Conservation (phyloP, 306 rosid species). For the Quercus bicolor region DNA sequence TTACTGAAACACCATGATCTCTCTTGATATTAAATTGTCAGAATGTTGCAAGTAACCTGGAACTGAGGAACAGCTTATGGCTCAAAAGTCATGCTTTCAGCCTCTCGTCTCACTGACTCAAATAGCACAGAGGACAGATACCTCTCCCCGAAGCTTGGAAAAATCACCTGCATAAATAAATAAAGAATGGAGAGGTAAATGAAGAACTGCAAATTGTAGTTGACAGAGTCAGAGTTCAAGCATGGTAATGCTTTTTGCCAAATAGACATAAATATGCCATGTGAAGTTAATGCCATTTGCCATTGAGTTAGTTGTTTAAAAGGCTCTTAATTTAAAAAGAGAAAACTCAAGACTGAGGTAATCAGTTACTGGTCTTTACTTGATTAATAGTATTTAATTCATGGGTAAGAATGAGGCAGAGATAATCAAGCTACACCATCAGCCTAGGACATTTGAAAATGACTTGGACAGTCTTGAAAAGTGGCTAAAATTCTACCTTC, state of each 20-base stretch:
- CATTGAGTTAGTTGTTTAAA: neutral
- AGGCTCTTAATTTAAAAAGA: neutral
- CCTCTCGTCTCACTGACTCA: constrained; percentile 58
- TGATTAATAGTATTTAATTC: neutral
- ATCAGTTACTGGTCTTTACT: neutral
- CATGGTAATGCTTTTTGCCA: neutral
- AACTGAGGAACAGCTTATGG: constrained; percentile 27
- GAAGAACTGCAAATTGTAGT: neutral
- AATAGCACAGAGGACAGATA: constrained; percentile 72
- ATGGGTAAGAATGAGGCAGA: neutral
- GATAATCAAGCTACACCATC: neutral
- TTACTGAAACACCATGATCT: neutral
- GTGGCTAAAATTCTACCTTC: neutral
- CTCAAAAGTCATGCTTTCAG: constrained; percentile 69
- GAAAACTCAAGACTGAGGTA: neutral
- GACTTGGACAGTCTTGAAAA: neutral
- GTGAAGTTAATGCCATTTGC: neutral
- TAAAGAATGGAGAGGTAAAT: neutral
- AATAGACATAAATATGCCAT: neutral
- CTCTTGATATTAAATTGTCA: neutral
- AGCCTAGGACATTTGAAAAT: neutral
- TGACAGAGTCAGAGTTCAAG: neutral
- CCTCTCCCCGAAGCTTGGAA: constrained; percentile 88
- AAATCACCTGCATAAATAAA: constrained; percentile 48
- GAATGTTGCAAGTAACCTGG: neutral